phyloP scores from a whole-genome alignment of 2,329 filamentous ascomycete species.

The Aspergillus intermedius region DNA sequence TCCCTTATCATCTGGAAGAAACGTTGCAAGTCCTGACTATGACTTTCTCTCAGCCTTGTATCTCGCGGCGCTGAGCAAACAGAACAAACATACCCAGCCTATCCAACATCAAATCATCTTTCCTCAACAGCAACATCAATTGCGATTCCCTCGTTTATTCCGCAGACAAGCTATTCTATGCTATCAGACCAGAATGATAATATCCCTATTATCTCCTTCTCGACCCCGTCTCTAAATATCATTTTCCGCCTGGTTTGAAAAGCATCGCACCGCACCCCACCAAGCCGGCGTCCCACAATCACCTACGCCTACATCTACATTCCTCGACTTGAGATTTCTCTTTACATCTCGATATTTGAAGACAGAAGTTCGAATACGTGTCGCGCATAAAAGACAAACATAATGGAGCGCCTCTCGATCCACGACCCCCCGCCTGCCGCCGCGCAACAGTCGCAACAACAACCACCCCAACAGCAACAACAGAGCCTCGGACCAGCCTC shows the following conservation, averaged over 20 bases:
- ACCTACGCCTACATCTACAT: background rate
- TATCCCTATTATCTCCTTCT: background rate
- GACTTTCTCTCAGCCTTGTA: background rate
- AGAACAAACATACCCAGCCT: slow-evolving; percentile 3
- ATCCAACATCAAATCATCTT: background rate
- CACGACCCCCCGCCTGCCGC: slow-evolving; percentile 24
- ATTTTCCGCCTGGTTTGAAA: too few species aligned
- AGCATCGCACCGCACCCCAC: too few species aligned
- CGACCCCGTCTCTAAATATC: too few species aligned
- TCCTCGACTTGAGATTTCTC: background rate
- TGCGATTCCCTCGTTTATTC: background rate
- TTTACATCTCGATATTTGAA: too few species aligned
- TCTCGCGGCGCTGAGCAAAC: slow-evolving; percentile 1
- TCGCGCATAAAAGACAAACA: background rate
- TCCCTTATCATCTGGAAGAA: too few species aligned
- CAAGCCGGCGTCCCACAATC: background rate
- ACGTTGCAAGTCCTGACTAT: too few species aligned
- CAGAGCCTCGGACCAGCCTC: slow-evolving; percentile 23
- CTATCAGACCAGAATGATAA: background rate
- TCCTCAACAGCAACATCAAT: background rate
- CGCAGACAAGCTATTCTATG: too few species aligned
- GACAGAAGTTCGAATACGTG: too few species aligned
- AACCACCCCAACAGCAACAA: slow-evolving; percentile 21
- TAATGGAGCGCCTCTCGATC: slow-evolving; percentile 32
- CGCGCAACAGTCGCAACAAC: slow-evolving; percentile 23